Percentiles rank a stretch among this genome's conserved stretches.
Conservation (phyloP, 2,329 filamentous ascomycete species). For the Cytospora mali region DNA sequence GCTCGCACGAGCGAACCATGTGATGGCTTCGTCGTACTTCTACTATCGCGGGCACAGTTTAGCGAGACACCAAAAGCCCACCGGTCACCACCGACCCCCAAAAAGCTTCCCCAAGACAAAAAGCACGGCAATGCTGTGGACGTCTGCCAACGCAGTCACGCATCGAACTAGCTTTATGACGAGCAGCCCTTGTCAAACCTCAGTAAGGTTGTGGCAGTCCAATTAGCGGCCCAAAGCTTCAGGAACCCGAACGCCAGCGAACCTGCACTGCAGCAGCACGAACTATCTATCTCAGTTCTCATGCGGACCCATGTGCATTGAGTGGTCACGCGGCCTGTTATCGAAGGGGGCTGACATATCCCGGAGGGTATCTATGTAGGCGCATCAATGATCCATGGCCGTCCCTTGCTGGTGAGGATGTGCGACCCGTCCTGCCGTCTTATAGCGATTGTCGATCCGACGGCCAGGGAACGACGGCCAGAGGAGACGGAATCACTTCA, state of each 20-base stretch:
- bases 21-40: neutral
- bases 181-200: conserved; percentile 17
- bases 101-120: neutral
- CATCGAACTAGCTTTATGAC: conserved; percentile 22
- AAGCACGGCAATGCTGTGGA: conserved; percentile 12
- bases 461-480: neutral
- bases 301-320: conserved; percentile 18
- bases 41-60: neutral
- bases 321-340: conserved; percentile 14
- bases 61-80: neutral
- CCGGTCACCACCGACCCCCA: neutral
- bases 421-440: neutral
- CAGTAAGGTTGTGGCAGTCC: conserved; percentile 22
- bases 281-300: conserved; percentile 19
- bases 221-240: conserved; percentile 18
- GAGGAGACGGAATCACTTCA: neutral
- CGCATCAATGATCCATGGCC: neutral
- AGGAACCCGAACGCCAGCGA: conserved; percentile 21
- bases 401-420: neutral
- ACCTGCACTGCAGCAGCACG: conserved; percentile 20
- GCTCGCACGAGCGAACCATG: neutral
- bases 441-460: neutral
- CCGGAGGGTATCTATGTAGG: neutral
- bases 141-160: conserved; percentile 20
- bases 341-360: neutral